Evolutionary conservation across 169 alveolate species (phyloP), one percentile per base, ranked within the genome.

Genomic region (Babesia caballi): DNA sequence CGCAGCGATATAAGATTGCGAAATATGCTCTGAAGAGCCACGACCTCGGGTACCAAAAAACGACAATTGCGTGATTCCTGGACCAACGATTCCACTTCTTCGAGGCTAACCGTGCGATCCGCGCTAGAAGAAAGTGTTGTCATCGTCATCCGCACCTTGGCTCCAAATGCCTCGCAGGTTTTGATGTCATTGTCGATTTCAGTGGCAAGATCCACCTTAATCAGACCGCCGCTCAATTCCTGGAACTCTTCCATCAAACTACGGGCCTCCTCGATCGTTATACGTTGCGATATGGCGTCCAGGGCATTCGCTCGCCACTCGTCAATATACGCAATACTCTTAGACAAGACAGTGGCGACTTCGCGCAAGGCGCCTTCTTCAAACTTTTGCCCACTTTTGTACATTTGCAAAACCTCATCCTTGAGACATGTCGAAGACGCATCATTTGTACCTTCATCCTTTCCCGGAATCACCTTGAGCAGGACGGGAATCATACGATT

Each of bases 261-360:
- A 30, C 59, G 70, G 23, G 85, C 85, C 36, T 77, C 85, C n/a
- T 57, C 76, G 3, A 77, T 44, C 15, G 75, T 47, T 42, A 77
- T 38, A 4, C 73, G n/a, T 41, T 57, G 51, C 6, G 63, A 27
- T n/a, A 56, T 49, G 23, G 71, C 59, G 4, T 41, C 41, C 19
- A 25, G 36, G 1, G 65, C 80, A 23, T 21, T 56, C 0, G 32
- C 52, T n/a, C 57, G 53, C 85, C 85, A 77, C 23, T 77, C 71
- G 21, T 77, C 85, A 11, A 77, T 50, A 21, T 17, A 38, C 30
- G 68, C 23, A 51, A 65, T 61, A 11, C 33, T 25, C 4, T 35
- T 60, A 0, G 66, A 25, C 54, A 77, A 47, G 15, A 57, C 53
- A 17, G 35, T 32, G 5, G 80, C 51, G 30, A 51, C 36, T 0